Conservation (phyloP, 495 filamentous ascomycete genomes). For the Aspergillus bertholletiae region DNA sequence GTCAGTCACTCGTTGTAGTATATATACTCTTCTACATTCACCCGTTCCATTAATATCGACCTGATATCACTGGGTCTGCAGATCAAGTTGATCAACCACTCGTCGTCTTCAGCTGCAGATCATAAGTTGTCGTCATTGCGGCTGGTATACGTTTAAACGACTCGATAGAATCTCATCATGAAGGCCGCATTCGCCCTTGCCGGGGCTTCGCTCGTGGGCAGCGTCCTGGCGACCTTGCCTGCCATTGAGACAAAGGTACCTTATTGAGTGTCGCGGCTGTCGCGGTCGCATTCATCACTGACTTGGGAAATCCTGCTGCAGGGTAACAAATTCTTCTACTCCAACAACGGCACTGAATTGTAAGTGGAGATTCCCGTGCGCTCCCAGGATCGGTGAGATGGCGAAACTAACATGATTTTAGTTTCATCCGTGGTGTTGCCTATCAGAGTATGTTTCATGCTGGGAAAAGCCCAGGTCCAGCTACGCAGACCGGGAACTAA, state of each 20-base stretch:
- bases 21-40: background rate
- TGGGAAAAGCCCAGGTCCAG: background rate
- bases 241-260: slow-evolving; percentile 62
- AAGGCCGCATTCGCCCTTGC: slow-evolving; percentile 44
- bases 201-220: slow-evolving; percentile 47
- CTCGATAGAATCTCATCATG: slow-evolving; percentile 23
- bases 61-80: slow-evolving; percentile 4
- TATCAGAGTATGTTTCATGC: slow-evolving; percentile 61
- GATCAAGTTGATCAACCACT: slow-evolving; percentile 2
- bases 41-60: slow-evolving; percentile 7
- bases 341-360: slow-evolving; percentile 75
- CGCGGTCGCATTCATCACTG: background rate
- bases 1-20: slow-evolving; percentile 24
- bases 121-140: background rate
- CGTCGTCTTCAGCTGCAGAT: background rate
- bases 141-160: background rate
- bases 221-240: slow-evolving; percentile 58
- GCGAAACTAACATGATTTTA: slow-evolving; percentile 14
- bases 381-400: no score
- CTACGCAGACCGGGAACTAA: background rate
- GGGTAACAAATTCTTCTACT: slow-evolving; percentile 25
- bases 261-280: background rate
- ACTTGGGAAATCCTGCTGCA: background rate
- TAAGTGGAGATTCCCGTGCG: slow-evolving; percentile 27
- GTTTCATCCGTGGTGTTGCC: slow-evolving; percentile 82